Evolutionary conservation across 768 basidiomycete genomes (phyloP), one percentile per base, ranked within the genome.

Genomic region (Suillus fuscotomentosus): DNA sequence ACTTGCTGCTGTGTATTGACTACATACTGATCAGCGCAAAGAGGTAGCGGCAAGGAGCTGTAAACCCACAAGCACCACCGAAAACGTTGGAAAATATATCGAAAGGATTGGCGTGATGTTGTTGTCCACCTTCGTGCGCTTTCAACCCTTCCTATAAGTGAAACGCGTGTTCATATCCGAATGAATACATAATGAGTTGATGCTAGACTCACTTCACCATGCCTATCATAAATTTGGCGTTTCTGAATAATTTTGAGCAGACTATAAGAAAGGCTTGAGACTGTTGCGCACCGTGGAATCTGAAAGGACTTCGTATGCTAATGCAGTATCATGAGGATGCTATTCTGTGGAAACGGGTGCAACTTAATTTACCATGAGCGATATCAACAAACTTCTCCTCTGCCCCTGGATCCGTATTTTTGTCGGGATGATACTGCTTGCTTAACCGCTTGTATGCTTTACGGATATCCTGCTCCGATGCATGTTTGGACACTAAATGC

Each of bases 41-140:
- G n/a, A 31, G 5, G 5, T 27, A 34, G 41, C n/a, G 13, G 20
- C 24, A 22, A 39, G 17, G 43, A 34, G 13, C 17, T n/a, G 7
- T 9, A 63, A 42, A 84, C 87, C 75, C 63, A 90, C 90, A 85
- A 67, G 89, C 90, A 60, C 86, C 87, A 60, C 93, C 93, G 68
- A 99, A 99, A 83, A 98, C 97, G 70, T 80, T 89, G 48, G 90
- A 86, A 78, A 99, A 99, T 69, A 97, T 84, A 76, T 99, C 97
- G 72, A 98, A 95, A 22, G 97, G 96, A 73, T 98, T 95, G 24
- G 86, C 84, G 61, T 89, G 82, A 20, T 75, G 80, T 56, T 86
- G 82, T 66, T 91, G 89, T n/a, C 93, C 94, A 55, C 89, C 89
- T 79, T 96, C 94, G 60, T 93, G 93, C 39, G 92, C 92, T 75